phyloP scores from a whole-genome alignment of 805 yeast species.

The Wickerhamomyces silvicola region DNA sequence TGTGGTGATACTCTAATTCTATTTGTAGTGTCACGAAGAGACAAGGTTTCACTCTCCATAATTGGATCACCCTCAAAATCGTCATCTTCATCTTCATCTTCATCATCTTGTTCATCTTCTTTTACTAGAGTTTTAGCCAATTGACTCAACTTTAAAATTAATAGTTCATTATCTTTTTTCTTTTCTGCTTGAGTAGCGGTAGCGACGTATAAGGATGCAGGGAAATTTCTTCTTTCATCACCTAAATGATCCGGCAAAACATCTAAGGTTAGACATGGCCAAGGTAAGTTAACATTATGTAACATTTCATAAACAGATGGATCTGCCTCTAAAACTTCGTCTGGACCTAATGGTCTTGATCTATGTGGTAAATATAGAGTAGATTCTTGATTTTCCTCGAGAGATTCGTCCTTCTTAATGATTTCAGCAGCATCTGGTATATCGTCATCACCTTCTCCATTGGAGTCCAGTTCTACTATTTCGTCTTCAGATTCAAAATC shows the following conservation, averaged over 20 bases:
- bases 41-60: slow-evolving; percentile 75
- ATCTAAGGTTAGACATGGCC: slow-evolving; percentile 96
- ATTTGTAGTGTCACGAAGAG: slow-evolving; percentile 79
- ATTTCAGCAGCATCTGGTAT: slow-evolving; percentile 27
- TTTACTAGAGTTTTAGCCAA: slow-evolving; percentile 81
- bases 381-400: slow-evolving; percentile 33
- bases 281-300: slow-evolving; percentile 87
- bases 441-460: slow-evolving; percentile 34
- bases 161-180: slow-evolving; percentile 82
- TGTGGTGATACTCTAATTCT: slow-evolving; percentile 81
- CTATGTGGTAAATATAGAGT: slow-evolving; percentile 78
- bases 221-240: slow-evolving; percentile 80
- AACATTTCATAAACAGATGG: slow-evolving; percentile 95
- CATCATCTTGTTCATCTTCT: slow-evolving; percentile 73
- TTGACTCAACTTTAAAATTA: slow-evolving; percentile 76
- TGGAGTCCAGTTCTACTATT: slow-evolving; percentile 73
- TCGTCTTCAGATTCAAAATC: slow-evolving; percentile 91
- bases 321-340: slow-evolving; percentile 94
- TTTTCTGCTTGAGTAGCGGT: slow-evolving; percentile 92
- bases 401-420: slow-evolving; percentile 30
- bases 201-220: slow-evolving; percentile 77
- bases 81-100: slow-evolving; percentile 66
- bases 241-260: slow-evolving; percentile 84
- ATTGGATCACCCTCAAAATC: slow-evolving; percentile 76
- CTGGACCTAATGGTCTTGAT: slow-evolving; percentile 87